Evolutionary conservation across 2,329 filamentous ascomycete species (phyloP), one percentile per base, ranked within the genome.

Genomic region (Fusarium globosum): DNA sequence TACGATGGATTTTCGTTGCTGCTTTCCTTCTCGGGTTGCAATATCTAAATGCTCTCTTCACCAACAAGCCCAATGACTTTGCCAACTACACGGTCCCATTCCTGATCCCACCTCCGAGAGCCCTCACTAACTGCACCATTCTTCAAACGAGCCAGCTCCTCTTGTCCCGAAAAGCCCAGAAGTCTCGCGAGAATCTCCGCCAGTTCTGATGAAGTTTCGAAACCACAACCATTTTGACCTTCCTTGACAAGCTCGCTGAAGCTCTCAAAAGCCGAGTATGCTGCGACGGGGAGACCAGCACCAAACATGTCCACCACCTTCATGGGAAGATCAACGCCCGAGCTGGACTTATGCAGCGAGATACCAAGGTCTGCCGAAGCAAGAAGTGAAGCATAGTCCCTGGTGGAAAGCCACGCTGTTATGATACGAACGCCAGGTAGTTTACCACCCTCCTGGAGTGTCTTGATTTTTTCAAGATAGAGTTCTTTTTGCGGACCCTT

Each of bases 241-340:
- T 98, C 95, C 59, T 89, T 92, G 33, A 99, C 93, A n/a, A 99
- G 85, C 83, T 99, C 96, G 6, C 89, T 86, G 87, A 97, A 97
- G 71, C 95, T 96, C 79, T 95, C 91, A 79, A 97, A 99, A 5
- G 89, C 88, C 33, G 89, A 90, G 87, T 96, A 98, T 8, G 95
- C 96, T 0, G 92, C 91, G 1, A 99, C 96, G 0, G 96, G 96
- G 35, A 99, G 85, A 0, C 96, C 96, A 0, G 95, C 93, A 6
- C 96, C 96, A 81, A 99, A 98, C 95, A 99, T 98, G 81, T 99
- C 96, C 20, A 99, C 95, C 2, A 99, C 95, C 83, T 99, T 99
- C 96, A 99, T 99, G 0, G 96, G 96, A 26, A 99, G 86, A 82
- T 99, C 96, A 1, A 99, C 95, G 3, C 96, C 96, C 6, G 94